Evolutionary conservation across 768 basidiomycete species (phyloP), one percentile per base, ranked within the genome.

Genomic region (Mycena filopes): DNA sequence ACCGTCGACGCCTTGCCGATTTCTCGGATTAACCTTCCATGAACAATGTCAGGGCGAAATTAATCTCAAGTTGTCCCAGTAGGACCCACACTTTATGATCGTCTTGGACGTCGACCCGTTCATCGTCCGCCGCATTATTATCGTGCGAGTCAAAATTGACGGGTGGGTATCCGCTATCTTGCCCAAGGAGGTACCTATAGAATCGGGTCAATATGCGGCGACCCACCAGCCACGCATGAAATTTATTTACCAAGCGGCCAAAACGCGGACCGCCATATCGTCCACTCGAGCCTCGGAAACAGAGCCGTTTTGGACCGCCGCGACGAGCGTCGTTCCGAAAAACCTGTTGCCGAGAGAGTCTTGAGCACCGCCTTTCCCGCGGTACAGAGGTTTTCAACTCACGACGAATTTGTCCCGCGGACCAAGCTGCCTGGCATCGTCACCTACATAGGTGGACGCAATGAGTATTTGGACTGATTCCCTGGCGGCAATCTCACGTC

Each of bases 241-340:
- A n/a, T n/a, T n/a, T n/a, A 28, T 41, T 38, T 9, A 63, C 83
- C 87, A 92, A 15, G 84, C 83, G n/a, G 90, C 89, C n/a, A 93
- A 73, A 63, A 92, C 87, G 18, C 92, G 86, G 2, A 83, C 84
- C 3, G 90, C 91, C 84, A 92, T 84, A 73, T 94, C 86, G 72
- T 89, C 83, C 13, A 91, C 76, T 42, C 89, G 84, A 29, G 82
- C 73, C 70, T 83, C 74, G 0, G 88, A 77, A 3, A 94, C 89
- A 26, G 82, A 78, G 20, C 88, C 85, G 55, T 85, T 87, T 61
- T 84, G 78, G 16, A 93, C 89, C 6, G 85, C 86, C 31, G 79
- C 9, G 2, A 65, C 28, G 3, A 65, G 51, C 1, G 33, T 43
- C n/a, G 63, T 53, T 21, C 63, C 63, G 28, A 65, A 65, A 18